phyloP scores from a whole-genome alignment of 2,329 filamentous ascomycete species.

The Cercospora zeae-maydis region DNA sequence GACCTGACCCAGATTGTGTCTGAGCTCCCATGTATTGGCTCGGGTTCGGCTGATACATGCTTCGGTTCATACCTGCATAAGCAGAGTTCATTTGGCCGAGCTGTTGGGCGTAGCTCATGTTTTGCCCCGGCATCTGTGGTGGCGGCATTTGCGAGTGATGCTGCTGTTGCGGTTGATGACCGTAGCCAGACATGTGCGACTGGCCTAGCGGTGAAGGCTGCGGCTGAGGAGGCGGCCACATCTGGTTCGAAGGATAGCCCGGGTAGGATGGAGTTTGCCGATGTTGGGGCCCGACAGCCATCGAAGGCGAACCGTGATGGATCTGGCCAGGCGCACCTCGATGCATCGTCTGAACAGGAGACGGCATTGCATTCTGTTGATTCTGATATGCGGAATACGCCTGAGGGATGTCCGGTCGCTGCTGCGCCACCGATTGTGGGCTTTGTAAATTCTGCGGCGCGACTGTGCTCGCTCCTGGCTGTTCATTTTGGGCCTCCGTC shows the following conservation, averaged over 20 bases:
- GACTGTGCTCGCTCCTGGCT: slow-evolving; percentile 40
- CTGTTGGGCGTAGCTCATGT: slow-evolving; percentile 48
- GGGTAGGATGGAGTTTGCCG: slow-evolving; percentile 46
- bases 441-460: slow-evolving; percentile 47
- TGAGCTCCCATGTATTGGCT: slow-evolving; percentile 42
- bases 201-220: slow-evolving; percentile 48
- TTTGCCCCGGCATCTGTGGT: slow-evolving; percentile 47
- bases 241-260: slow-evolving; percentile 45
- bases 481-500: slow-evolving; percentile 38
- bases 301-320: slow-evolving; percentile 62
- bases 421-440: slow-evolving; percentile 48
- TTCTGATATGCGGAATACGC: slow-evolving; percentile 69
- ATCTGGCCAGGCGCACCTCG: slow-evolving; percentile 55
- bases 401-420: slow-evolving; percentile 55
- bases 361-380: slow-evolving; percentile 69
- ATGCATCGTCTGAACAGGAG: slow-evolving; percentile 67
- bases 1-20: slow-evolving; percentile 38
- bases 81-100: slow-evolving; percentile 42
- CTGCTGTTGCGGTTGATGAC: slow-evolving; percentile 38
- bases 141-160: slow-evolving; percentile 51
- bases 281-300: slow-evolving; percentile 41
- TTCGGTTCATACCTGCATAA: slow-evolving; percentile 48
- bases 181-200: slow-evolving; percentile 47
- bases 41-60: slow-evolving; percentile 49
- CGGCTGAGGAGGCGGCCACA: slow-evolving; percentile 49